Evolutionary conservation across 2,329 filamentous ascomycete genomes (phyloP).

Genomic region (Clonostachys chloroleuca): DNA sequence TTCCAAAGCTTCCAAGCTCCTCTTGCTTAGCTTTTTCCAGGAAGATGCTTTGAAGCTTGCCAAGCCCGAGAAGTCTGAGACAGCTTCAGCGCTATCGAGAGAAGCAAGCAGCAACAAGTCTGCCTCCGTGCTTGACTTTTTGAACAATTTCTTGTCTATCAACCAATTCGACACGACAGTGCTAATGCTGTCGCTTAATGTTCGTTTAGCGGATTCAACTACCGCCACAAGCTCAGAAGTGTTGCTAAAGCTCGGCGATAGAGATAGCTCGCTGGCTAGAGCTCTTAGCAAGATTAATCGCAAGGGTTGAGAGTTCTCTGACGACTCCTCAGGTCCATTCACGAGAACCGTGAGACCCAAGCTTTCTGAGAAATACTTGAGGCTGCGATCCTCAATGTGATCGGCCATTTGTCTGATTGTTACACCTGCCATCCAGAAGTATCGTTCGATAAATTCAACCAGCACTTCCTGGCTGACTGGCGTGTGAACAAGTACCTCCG

Average conservation of each 20-base stretch:
- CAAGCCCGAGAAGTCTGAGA: slow-evolving; percentile 11
- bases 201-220: slow-evolving; percentile 11
- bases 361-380: slow-evolving; percentile 21
- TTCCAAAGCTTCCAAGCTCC: slow-evolving; percentile 22
- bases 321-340: too few relatives aligned
- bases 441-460: slow-evolving; percentile 24
- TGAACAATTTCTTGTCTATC: slow-evolving; percentile 20
- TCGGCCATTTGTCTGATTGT: slow-evolving; percentile 37
- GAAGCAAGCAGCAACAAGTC: slow-evolving; percentile 23
- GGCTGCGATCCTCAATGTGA: slow-evolving; percentile 34
- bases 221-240: slow-evolving; percentile 13
- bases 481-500: background rate
- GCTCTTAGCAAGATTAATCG: slow-evolving; percentile 28
- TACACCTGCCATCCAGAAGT: slow-evolving; percentile 19
- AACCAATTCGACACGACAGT: slow-evolving; percentile 16
- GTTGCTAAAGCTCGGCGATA: slow-evolving; percentile 14
- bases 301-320: slow-evolving; percentile 12
- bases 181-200: slow-evolving; percentile 6
- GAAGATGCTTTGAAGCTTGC: slow-evolving; percentile 18
- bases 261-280: slow-evolving; percentile 17
- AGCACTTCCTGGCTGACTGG: slow-evolving; percentile 12
- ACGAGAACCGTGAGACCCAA: slow-evolving; percentile 4
- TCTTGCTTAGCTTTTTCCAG: slow-evolving; percentile 24
- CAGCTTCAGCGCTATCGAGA: slow-evolving; percentile 18
- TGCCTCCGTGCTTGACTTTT: slow-evolving; percentile 9